Conservation (phyloP, 257 asterid species). For the Penstemon eatonii region DNA sequence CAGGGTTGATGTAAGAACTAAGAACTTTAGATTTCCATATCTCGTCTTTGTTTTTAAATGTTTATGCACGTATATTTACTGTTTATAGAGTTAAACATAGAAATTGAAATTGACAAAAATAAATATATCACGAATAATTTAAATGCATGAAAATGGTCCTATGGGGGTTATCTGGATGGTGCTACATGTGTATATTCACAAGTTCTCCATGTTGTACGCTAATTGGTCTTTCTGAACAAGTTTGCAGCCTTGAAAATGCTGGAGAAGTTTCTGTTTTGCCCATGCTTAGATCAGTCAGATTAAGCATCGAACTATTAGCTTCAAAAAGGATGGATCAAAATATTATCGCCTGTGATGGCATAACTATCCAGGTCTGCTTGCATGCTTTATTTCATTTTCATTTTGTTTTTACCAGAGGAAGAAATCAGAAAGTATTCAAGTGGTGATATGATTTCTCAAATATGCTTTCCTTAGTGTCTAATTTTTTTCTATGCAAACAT, state of each 20-base stretch:
- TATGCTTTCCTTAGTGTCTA: slow-evolving; percentile 15
- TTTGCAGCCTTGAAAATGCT: slow-evolving; percentile 86
- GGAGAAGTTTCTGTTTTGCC: slow-evolving; percentile 81
- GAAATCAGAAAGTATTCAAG: background rate
- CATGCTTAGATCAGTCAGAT: slow-evolving; percentile 80
- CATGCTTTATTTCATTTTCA: slow-evolving; percentile 18
- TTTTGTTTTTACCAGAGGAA: slow-evolving; percentile 20
- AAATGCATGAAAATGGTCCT: background rate
- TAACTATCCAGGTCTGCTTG: slow-evolving; percentile 53
- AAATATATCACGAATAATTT: slow-evolving; percentile 4
- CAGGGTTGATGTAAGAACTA: slow-evolving; percentile 4
- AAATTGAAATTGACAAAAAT: slow-evolving; percentile 19
- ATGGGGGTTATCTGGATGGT: slow-evolving; percentile 7
- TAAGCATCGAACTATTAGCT: slow-evolving; percentile 61
- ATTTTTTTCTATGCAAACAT: background rate
- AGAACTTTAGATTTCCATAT: background rate
- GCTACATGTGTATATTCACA: slow-evolving; percentile 9
- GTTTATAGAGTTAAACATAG: slow-evolving; percentile 4
- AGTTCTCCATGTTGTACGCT: slow-evolving; percentile 19
- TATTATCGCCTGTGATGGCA: slow-evolving; percentile 44
- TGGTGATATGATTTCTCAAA: background rate
- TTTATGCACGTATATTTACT: background rate
- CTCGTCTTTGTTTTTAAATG: background rate
- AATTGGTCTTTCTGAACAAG: slow-evolving; percentile 27
- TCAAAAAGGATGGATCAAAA: slow-evolving; percentile 37